Evolutionary conservation across 2,329 filamentous ascomycete species (phyloP).

Genomic region (Westerdykella sp.): DNA sequence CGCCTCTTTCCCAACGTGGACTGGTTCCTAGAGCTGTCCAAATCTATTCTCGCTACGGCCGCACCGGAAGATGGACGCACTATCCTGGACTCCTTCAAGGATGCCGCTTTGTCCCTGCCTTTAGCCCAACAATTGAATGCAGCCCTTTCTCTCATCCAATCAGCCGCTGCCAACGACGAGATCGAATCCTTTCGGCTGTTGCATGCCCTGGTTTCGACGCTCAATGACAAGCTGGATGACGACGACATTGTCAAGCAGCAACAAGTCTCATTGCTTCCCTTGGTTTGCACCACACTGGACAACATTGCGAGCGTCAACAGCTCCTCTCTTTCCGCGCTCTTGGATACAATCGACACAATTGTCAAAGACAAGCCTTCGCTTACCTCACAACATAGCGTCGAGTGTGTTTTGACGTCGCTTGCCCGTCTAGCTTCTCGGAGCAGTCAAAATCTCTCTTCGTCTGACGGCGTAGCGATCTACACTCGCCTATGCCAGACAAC

Average conservation of each 20-base stretch:
- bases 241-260: constrained; percentile 19
- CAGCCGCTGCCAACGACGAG: constrained; percentile 4
- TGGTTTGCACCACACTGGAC: constrained; percentile 17
- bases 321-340: constrained; percentile 45
- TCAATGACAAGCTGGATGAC: constrained; percentile 21
- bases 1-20: neutral
- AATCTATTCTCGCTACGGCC: constrained; percentile 11
- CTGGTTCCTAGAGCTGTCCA: constrained; percentile 20
- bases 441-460: constrained; percentile 21
- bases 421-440: constrained; percentile 29
- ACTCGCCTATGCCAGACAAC: constrained; percentile 50
- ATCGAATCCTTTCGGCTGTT: constrained; percentile 19
- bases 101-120: constrained; percentile 12
- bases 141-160: constrained; percentile 10
- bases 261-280: constrained; percentile 24
- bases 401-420: constrained; percentile 36
- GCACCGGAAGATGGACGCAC: constrained; percentile 6
- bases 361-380: constrained; percentile 32
- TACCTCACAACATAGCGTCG: constrained; percentile 41
- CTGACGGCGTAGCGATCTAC: constrained; percentile 42
- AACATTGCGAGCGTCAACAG: constrained; percentile 47
- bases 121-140: constrained; percentile 18
- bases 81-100: constrained; percentile 9
- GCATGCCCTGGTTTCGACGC: constrained; percentile 20
- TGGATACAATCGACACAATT: constrained; percentile 46